Conservation (phyloP, 345 rosid genomes). For the Syzygium aromaticum region DNA sequence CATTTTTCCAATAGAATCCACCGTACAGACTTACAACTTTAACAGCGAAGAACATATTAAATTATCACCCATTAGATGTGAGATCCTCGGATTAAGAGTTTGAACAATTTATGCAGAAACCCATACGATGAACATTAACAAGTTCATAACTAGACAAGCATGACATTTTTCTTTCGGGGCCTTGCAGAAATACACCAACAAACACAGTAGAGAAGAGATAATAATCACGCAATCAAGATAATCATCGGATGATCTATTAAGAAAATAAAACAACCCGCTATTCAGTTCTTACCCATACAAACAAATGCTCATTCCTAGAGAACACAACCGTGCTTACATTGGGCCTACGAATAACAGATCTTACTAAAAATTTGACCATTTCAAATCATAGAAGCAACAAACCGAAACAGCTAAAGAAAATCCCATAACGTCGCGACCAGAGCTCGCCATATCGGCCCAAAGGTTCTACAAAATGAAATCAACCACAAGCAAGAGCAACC, state of each 20-base stretch:
- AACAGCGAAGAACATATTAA: background rate
- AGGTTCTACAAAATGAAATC: background rate
- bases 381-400: background rate
- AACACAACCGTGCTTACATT: background rate
- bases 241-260: background rate
- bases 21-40: background rate
- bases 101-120: no score
- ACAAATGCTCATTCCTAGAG: background rate
- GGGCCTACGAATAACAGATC: background rate
- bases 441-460: background rate
- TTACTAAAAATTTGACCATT: background rate
- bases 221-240: background rate
- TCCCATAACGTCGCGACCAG: background rate
- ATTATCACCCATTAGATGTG: background rate
- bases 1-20: background rate
- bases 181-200: background rate
- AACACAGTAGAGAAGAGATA: background rate
- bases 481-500: background rate
- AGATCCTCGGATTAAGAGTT: background rate
- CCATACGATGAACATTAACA: background rate
- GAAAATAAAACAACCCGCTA: background rate
- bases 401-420: background rate
- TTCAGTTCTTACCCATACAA: background rate
- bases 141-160: background rate
- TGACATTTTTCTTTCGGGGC: background rate